Evolutionary conservation across 768 basidiomycete species (phyloP), one percentile per base, ranked within the genome.

Genomic region (Kwoniella botswanensis): DNA sequence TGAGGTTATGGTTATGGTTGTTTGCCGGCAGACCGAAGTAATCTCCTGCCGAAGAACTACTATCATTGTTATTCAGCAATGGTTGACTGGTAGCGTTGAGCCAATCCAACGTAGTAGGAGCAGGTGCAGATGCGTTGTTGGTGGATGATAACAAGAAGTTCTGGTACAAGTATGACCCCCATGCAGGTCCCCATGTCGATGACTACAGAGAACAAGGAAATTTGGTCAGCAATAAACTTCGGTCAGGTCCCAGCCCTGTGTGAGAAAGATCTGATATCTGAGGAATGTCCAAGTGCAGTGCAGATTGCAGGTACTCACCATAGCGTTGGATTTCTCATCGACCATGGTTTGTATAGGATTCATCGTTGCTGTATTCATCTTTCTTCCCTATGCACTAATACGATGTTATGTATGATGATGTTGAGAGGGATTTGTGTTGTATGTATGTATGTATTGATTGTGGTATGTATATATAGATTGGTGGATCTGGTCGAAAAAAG

Each of bases 151-250:
- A 56, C 9, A 78, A 43, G 61, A 78, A 75, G 73, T 80, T 80
- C 50, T 73, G 74, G 61, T 80, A 80, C 10, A 80, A 70, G 67
- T 78, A 80, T 6, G 79, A 80, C 15, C 79, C 75, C 79, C 79
- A 80, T 43, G 72, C 61, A 26, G 76, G 76, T 21, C 59, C 22
- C 59, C 59, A 61, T 59, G 65, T 42, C 13, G 44, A n/a, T n/a
- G 63, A 21, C 52, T 63, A 22, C 15, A 63, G 35, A 52, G 29
- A 60, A 29, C 21, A 24, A 24, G 13, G 42, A 10, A 60, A 11
- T 43, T 58, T 15, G 22, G 26, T 63, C 61, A 63, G 61, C 61
- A 42, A 35, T 9, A 35, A 4, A 35, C 6, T 35, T 35, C 35
- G 35, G 35, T 35, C 35, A 35, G 35, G 35, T 5, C 35, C 7